Evolutionary conservation across 2,329 filamentous ascomycete genomes (phyloP).

Genomic region (Colletotrichum simmondsii): DNA sequence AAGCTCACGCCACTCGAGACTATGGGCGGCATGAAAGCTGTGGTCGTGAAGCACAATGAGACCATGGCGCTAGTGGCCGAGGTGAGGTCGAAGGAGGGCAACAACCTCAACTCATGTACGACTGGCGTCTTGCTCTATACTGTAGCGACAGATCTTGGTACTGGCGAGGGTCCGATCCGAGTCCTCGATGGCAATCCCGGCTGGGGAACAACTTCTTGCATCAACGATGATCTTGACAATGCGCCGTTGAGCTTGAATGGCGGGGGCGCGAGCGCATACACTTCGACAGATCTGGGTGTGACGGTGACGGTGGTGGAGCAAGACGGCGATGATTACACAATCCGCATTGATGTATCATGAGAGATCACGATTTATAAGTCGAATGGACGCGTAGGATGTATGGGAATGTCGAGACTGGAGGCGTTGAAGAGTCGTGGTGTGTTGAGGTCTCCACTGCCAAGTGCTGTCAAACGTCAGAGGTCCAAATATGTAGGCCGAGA

Average conservation of each 20-base stretch:
- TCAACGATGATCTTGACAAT: conserved; percentile 44
- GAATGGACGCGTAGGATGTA: not conserved
- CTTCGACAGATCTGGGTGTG: not conserved
- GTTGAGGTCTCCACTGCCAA: not conserved
- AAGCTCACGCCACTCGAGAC: conserved; percentile 38
- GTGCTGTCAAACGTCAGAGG: not conserved
- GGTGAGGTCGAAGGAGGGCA: conserved; percentile 39
- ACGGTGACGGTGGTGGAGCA: conserved; percentile 2
- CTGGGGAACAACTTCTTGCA: conserved; percentile 40
- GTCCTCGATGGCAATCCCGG: conserved; percentile 46
- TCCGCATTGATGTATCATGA: not conserved
- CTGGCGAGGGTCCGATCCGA: conserved; percentile 44
- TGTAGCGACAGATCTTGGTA: conserved; percentile 41
- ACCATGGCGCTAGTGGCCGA: conserved; percentile 45
- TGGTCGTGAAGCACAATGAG: conserved; percentile 40
- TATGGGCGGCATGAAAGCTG: conserved; percentile 39
- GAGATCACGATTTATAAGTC: too few species aligned
- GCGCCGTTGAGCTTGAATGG: conserved; percentile 39
- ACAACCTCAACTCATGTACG: conserved; percentile 42
- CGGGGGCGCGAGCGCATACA: not conserved
- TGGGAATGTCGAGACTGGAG: not conserved
- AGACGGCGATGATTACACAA: conserved; percentile 13
- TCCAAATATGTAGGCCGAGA: not conserved
- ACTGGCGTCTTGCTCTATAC: conserved; percentile 49
- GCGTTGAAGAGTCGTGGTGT: not conserved